Evolutionary conservation across 176 grass and related monocot genomes (phyloP).

Genomic region (Ananas comosus): DNA sequence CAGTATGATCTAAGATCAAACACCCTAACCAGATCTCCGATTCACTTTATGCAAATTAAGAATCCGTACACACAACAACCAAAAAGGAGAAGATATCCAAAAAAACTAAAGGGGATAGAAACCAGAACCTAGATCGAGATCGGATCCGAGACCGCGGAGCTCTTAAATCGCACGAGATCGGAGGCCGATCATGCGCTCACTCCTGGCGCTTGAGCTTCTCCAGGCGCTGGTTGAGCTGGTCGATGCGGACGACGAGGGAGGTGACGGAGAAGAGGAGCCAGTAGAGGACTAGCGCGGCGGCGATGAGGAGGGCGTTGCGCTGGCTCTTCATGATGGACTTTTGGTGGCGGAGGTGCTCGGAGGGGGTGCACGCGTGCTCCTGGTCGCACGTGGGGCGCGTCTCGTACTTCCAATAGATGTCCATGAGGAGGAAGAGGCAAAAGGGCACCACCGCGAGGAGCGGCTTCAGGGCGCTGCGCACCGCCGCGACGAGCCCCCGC

Average conservation of each 20-base stretch:
- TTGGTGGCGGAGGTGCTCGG: constrained; percentile 13
- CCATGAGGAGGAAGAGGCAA: constrained; percentile 15
- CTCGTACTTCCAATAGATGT: constrained; percentile 19
- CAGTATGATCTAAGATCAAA: no score
- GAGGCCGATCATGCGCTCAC: neutral
- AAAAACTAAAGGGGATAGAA: no score
- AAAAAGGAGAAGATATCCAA: no score
- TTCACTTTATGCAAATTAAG: no score
- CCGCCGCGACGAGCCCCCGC: constrained; percentile 59
- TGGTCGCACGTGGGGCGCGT: constrained; percentile 4
- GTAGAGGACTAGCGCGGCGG: constrained; percentile 4
- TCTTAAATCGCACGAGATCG: neutral
- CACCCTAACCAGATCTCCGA: no score
- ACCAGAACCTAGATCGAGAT: neutral
- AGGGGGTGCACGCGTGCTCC: constrained; percentile 2
- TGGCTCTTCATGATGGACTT: constrained; percentile 17
- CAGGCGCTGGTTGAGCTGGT: constrained; percentile 11
- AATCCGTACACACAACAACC: no score
- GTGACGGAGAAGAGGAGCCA: constrained; percentile 15
- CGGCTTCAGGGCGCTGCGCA: constrained; percentile 73
- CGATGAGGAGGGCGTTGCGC: constrained; percentile 9
- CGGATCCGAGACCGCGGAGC: neutral
- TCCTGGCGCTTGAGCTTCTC: constrained; percentile 9
- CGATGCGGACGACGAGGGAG: constrained; percentile 4
- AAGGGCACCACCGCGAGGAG: constrained; percentile 54